Evolutionary conservation across 2,329 filamentous ascomycete species (phyloP).

Genomic region (Byssochlamys sp.): DNA sequence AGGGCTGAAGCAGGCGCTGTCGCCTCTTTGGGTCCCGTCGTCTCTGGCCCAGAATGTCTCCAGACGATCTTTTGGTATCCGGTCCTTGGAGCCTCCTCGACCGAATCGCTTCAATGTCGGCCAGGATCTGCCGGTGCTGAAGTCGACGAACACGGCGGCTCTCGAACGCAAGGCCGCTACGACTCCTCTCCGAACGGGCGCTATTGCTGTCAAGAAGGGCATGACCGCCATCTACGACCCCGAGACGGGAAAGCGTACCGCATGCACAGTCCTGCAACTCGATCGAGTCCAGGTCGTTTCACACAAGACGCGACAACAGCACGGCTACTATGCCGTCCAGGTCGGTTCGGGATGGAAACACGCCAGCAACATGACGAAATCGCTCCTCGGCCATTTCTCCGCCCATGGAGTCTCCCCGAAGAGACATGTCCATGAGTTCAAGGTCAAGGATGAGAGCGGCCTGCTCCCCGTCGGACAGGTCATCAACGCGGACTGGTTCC

Average conservation of each 20-base stretch:
- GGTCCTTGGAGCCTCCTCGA: constrained; percentile 47
- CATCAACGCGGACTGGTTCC: constrained; percentile 82
- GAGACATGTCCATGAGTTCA: constrained; percentile 74
- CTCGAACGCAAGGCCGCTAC: constrained; percentile 46
- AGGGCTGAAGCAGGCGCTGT: constrained; percentile 22
- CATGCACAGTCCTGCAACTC: constrained; percentile 87
- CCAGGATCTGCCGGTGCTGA: constrained; percentile 43
- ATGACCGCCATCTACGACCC: constrained; percentile 85
- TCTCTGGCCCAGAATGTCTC: constrained; percentile 13
- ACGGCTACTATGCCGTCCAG: constrained; percentile 93
- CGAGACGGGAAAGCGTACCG: constrained; percentile 62
- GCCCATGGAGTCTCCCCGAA: constrained; percentile 74
- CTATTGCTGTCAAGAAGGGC: constrained; percentile 82
- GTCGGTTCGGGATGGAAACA: constrained; percentile 69
- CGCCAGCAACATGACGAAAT: constrained; percentile 66
- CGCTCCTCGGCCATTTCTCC: constrained; percentile 80
- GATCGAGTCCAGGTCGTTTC: constrained; percentile 84
- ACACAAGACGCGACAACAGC: constrained; percentile 66
- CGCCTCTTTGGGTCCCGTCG: constrained; percentile 15
- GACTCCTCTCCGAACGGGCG: constrained; percentile 63
- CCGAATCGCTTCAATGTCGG: constrained; percentile 46
- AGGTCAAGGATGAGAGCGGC: constrained; percentile 63
- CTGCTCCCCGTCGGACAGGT: constrained; percentile 65
- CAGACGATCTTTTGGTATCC: constrained; percentile 43
- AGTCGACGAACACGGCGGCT: constrained; percentile 49